These are phyloP conservation scores for Lentithecium fluviatile DNA, from an alignment of 495 filamentous ascomycete species.

Conservation along the genomic window DNA sequence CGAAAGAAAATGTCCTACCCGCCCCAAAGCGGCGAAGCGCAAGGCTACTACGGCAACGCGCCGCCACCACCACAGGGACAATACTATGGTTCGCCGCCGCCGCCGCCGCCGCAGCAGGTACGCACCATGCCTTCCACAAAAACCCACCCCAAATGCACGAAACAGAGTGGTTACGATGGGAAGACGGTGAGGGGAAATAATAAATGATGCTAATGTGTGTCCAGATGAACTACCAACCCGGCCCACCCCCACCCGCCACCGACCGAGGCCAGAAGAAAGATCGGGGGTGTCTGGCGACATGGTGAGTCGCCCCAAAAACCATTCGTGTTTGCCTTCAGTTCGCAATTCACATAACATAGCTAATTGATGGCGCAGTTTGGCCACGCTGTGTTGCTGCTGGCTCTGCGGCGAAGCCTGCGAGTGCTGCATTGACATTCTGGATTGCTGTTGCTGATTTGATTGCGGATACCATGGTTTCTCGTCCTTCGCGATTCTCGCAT, in stretches of 20 bases:
- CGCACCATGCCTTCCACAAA: not conserved
- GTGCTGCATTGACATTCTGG: constrained; percentile 21
- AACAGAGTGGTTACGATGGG: too few species aligned
- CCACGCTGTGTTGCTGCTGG: constrained; percentile 28
- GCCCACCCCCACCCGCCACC: not conserved
- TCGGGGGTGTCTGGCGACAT: constrained; percentile 21
- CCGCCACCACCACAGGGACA: constrained; percentile 4
- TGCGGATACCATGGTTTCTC: too few species aligned
- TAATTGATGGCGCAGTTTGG: constrained; percentile 12
- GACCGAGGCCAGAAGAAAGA: constrained; percentile 9
- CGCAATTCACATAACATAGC: not conserved
- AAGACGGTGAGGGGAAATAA: not conserved
- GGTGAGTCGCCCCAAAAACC: constrained; percentile 6
- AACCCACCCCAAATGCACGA: too few species aligned
- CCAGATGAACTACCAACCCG: constrained; percentile 20
- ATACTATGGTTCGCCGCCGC: constrained; percentile 22
- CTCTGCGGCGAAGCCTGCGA: constrained; percentile 25
- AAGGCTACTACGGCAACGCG: not conserved
- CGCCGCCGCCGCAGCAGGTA: constrained; percentile 26
- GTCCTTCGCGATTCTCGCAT: too few species aligned
- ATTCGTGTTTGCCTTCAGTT: too few species aligned
- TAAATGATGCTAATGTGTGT: not conserved
- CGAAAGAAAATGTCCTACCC: not conserved
- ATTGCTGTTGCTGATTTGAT: constrained; percentile 13
- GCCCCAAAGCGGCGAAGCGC: not conserved